phyloP scores from a whole-genome alignment of 768 basidiomycete species.

The Lactarius deliciosus region DNA sequence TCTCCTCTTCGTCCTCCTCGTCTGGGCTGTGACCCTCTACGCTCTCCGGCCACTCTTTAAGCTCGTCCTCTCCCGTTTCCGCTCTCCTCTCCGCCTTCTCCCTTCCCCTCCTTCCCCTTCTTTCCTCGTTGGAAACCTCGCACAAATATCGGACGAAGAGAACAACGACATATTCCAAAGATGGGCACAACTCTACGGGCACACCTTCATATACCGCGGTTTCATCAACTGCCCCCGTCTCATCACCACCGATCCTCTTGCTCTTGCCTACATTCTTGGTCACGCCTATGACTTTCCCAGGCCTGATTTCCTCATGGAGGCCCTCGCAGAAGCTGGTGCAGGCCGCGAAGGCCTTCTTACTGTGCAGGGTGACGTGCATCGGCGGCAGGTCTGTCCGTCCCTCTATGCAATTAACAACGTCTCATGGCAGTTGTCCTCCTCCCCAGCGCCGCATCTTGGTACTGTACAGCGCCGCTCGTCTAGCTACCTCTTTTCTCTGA shows the following conservation, averaged over 20 bases:
- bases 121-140: conserved; percentile 53
- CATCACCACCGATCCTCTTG: conserved; percentile 57
- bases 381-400: conserved; percentile 45
- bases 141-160: conserved; percentile 57
- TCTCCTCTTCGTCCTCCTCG: conserved; percentile 18
- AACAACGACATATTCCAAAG: conserved; percentile 48
- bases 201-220: conserved; percentile 52
- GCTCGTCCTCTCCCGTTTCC: conserved; percentile 46
- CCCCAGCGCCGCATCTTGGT: conserved; percentile 51
- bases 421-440: conserved; percentile 9
- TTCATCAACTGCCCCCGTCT: conserved; percentile 54
- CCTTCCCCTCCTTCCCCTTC: conserved; percentile 48
- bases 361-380: conserved; percentile 56
- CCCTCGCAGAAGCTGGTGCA: conserved; percentile 50
- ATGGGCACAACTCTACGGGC: conserved; percentile 50
- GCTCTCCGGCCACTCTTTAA: conserved; percentile 40
- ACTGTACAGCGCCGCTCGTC: conserved; percentile 35
- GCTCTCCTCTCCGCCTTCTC: conserved; percentile 50
- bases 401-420: neutral
- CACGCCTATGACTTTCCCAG: conserved; percentile 61
- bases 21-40: conserved; percentile 30
- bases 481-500: conserved; percentile 27
- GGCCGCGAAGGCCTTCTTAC: conserved; percentile 51
- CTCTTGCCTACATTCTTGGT: conserved; percentile 56
- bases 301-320: conserved; percentile 55